phyloP scores from a whole-genome alignment of 371 early-diverging fungal species.

The Cokeromyces recurvatus region DNA sequence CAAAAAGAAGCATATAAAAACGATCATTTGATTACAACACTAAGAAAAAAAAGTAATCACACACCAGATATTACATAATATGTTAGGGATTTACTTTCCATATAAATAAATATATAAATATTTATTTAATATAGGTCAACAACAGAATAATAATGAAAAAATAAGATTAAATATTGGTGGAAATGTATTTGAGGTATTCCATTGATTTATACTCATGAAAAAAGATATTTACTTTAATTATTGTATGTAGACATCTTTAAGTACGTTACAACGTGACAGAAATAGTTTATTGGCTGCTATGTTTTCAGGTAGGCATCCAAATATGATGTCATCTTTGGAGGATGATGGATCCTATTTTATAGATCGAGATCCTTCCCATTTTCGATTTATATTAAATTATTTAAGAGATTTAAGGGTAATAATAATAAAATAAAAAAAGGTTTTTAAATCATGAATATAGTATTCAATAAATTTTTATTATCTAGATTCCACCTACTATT shows the following conservation, averaged over 20 bases:
- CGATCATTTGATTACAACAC: constrained; percentile 4
- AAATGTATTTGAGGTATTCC: constrained; percentile 25
- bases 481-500: constrained; percentile 27
- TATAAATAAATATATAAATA: no score
- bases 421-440: not conserved
- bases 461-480: not conserved
- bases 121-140: not conserved
- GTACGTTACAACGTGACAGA: constrained; percentile 30
- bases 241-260: constrained; percentile 31
- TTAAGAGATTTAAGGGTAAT: constrained; percentile 30
- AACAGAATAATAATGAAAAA: constrained; percentile 21
- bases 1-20: constrained; percentile 3
- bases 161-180: constrained; percentile 40
- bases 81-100: no score
- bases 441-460: no score
- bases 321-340: constrained; percentile 20
- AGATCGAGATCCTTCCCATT: constrained; percentile 35
- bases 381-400: constrained; percentile 33
- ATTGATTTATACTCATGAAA: not conserved
- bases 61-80: no score
- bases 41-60: constrained; percentile 1
- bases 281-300: constrained; percentile 36
- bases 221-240: no score
- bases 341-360: constrained; percentile 40
- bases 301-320: constrained; percentile 43